Conservation (phyloP, 1,284 basidiomycete species). For the Tetrapyrgos nigripes region DNA sequence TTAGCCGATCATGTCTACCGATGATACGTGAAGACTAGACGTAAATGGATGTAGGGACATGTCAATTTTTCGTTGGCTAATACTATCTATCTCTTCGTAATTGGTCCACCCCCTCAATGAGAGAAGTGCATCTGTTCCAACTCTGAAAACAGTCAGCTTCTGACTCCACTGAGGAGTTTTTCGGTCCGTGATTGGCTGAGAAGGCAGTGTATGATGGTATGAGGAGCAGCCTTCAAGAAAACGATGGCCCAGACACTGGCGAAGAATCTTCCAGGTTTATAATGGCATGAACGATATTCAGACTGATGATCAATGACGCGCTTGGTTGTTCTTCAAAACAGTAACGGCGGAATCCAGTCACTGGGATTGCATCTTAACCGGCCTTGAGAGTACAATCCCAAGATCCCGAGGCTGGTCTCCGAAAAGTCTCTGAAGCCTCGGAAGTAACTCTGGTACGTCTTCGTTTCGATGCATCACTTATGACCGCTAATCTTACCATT, state of each 20-base stretch:
- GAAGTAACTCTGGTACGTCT: background rate
- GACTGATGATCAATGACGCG: background rate
- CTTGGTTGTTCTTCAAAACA: background rate
- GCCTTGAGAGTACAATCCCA: background rate
- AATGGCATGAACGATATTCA: background rate
- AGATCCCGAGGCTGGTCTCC: background rate
- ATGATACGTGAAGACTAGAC: slow-evolving; percentile 37
- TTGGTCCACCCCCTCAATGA: background rate
- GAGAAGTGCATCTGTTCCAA: background rate
- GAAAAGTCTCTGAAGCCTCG: background rate
- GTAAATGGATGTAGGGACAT: background rate
- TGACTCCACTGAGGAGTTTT: background rate
- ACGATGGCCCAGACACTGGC: background rate
- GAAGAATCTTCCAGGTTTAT: background rate
- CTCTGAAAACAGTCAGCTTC: background rate
- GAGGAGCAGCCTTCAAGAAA: too few relatives aligned
- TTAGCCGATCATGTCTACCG: slow-evolving; percentile 71
- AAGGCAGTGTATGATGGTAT: too few relatives aligned
- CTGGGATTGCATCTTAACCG: background rate
- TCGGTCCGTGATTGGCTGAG: background rate
- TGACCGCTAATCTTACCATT: background rate
- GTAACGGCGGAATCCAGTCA: background rate
- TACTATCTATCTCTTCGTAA: background rate
- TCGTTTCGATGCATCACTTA: background rate
- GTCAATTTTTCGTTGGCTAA: background rate